Evolutionary conservation across 345 rosid species (phyloP).

Genomic region (Eucalyptus viminalis): DNA sequence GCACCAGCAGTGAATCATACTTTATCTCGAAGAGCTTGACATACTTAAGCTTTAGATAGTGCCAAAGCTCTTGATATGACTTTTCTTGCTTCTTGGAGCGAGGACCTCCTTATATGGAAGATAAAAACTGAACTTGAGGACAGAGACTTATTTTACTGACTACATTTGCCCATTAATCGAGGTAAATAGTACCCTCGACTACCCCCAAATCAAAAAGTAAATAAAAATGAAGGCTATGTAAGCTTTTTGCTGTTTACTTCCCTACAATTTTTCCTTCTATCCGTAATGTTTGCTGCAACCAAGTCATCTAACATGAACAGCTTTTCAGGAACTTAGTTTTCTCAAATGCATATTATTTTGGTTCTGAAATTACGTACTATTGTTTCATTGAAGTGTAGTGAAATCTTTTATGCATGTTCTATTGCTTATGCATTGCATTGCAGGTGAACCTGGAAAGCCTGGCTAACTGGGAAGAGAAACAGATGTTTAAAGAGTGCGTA

Average conservation of each 20-base stretch:
- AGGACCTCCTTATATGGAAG: background rate
- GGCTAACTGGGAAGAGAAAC: conserved; percentile 98
- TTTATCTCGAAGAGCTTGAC: background rate
- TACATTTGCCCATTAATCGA: background rate
- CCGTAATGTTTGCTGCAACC: background rate
- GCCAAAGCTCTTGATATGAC: background rate
- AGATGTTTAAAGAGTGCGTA: conserved; percentile 80
- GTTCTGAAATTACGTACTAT: background rate
- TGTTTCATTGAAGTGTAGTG: background rate
- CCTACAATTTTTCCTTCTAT: background rate
- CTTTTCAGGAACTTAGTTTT: background rate
- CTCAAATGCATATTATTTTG: background rate
- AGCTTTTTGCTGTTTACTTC: background rate
- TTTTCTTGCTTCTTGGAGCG: background rate
- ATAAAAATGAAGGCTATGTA: background rate
- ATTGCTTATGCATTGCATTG: background rate
- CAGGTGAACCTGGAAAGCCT: conserved; percentile 87
- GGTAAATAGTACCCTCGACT: background rate
- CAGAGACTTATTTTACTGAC: background rate
- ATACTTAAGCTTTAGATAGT: background rate
- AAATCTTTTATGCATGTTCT: background rate
- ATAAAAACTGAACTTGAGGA: background rate
- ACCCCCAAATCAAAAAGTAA: background rate
- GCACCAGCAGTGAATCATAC: background rate
- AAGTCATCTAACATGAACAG: background rate